Conservation (phyloP, 2,329 filamentous ascomycete species). For the Meredithiella fracta region DNA sequence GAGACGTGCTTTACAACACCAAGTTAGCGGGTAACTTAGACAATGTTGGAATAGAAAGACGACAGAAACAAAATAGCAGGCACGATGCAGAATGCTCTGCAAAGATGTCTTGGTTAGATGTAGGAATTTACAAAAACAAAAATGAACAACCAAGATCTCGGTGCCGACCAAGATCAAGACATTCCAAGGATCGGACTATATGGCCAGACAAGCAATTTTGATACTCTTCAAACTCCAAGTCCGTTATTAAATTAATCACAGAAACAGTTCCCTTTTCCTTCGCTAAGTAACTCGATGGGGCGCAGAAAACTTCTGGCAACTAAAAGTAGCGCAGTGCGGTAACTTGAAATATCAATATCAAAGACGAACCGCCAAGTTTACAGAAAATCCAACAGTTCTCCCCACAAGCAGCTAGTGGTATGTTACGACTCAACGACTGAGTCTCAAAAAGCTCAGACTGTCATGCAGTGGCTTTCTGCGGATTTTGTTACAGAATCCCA, state of each 20-base stretch:
- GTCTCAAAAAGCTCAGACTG: neutral
- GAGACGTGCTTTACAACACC: neutral
- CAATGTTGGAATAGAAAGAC: neutral
- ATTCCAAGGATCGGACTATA: too few relatives aligned
- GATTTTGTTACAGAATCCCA: neutral
- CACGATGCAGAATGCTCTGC: neutral
- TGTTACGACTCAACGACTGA: neutral
- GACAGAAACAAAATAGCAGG: neutral
- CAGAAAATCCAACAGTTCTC: neutral
- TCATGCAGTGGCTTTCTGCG: neutral
- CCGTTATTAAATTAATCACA: too few relatives aligned
- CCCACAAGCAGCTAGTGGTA: neutral
- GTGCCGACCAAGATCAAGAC: too few relatives aligned
- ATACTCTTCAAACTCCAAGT: too few relatives aligned
- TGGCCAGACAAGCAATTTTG: too few relatives aligned
- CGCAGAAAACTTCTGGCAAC: neutral
- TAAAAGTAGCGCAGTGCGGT: neutral
- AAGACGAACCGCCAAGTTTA: neutral
- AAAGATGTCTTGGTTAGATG: neutral
- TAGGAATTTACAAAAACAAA: too few relatives aligned
- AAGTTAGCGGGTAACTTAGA: neutral
- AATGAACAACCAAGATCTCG: too few relatives aligned
- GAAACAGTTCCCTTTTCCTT: too few relatives aligned
- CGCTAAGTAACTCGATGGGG: neutral
- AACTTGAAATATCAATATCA: neutral